Evolutionary conservation across 352 stramenopile genomes (phyloP).

Genomic region (Aphanomyces euteiches): DNA sequence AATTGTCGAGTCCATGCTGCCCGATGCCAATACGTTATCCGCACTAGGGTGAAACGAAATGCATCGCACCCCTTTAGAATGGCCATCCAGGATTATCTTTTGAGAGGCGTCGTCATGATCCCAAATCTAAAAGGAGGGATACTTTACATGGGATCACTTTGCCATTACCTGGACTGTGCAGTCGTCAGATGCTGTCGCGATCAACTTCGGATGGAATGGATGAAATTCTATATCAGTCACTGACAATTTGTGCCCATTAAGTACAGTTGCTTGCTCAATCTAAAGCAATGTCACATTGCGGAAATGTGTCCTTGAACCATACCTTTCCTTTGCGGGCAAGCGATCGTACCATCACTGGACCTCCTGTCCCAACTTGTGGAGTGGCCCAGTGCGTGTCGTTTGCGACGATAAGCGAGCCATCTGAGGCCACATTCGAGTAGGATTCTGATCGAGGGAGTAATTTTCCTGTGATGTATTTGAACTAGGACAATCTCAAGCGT

Average conservation of each 20-base stretch:
- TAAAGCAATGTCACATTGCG: background rate
- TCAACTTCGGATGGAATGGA: conserved; percentile 47
- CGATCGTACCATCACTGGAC: conserved; percentile 57
- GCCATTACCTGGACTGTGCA: conserved; percentile 45
- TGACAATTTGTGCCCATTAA: conserved; percentile 64
- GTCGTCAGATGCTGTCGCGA: conserved; percentile 61
- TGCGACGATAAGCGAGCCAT: conserved; percentile 46
- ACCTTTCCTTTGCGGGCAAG: conserved; percentile 49
- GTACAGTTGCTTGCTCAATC: conserved; percentile 34
- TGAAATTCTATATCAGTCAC: conserved; percentile 67
- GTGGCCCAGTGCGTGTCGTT: conserved; percentile 58
- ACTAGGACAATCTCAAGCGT: conserved; percentile 26
- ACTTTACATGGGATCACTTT: background rate
- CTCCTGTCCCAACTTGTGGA: conserved; percentile 53
- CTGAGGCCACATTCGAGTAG: conserved; percentile 54
- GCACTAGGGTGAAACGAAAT: conserved; percentile 67
- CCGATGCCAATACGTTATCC: conserved; percentile 55
- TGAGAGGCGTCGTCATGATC: background rate
- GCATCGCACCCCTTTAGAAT: conserved; percentile 51
- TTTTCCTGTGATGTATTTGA: conserved; percentile 76
- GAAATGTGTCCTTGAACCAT: background rate
- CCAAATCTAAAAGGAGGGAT: background rate
- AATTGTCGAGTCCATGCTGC: conserved; percentile 54
- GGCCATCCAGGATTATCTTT: conserved; percentile 39
- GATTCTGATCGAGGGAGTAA: conserved; percentile 49